These are phyloP conservation scores for Auriscalpium microsporum DNA, from an alignment of 768 basidiomycete genomes.

Conservation along the genomic window DNA sequence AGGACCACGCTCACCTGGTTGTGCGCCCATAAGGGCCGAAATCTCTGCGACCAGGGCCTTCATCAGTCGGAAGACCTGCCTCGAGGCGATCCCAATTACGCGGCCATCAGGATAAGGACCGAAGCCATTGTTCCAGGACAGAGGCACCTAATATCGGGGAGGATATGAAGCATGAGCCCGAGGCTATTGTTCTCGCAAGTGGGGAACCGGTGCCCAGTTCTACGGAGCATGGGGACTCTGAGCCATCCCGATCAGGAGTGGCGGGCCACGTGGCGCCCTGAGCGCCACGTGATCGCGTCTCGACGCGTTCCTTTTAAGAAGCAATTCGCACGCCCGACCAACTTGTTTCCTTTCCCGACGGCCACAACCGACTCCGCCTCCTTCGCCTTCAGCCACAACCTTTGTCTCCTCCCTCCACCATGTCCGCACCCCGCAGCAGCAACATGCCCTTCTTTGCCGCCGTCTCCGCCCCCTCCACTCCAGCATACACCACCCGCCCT, in stretches of 20 bases:
- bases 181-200: too few relatives aligned
- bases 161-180: too few relatives aligned
- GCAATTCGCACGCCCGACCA: constrained; percentile 12
- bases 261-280: background rate
- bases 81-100: too few relatives aligned
- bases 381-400: background rate
- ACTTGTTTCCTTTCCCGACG: constrained; percentile 6
- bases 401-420: constrained; percentile 8
- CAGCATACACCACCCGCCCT: constrained; percentile 29
- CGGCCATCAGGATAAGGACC: too few relatives aligned
- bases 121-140: too few relatives aligned
- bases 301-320: constrained; percentile 16
- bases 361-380: constrained; percentile 6
- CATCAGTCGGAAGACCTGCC: too few relatives aligned
- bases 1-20: too few relatives aligned
- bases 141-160: too few relatives aligned
- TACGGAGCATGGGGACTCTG: background rate
- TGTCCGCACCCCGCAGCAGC: constrained; percentile 11
- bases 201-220: too few relatives aligned
- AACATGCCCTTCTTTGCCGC: constrained; percentile 1
- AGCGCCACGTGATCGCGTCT: constrained; percentile 17
- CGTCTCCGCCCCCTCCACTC: constrained; percentile 37
- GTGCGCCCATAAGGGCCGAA: too few relatives aligned
- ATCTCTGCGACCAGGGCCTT: too few relatives aligned
- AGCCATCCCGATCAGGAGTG: background rate